Evolutionary conservation across 495 filamentous ascomycete species (phyloP), one percentile per base, ranked within the genome.

Genomic region (Lasiosphaeriaceae sp.): DNA sequence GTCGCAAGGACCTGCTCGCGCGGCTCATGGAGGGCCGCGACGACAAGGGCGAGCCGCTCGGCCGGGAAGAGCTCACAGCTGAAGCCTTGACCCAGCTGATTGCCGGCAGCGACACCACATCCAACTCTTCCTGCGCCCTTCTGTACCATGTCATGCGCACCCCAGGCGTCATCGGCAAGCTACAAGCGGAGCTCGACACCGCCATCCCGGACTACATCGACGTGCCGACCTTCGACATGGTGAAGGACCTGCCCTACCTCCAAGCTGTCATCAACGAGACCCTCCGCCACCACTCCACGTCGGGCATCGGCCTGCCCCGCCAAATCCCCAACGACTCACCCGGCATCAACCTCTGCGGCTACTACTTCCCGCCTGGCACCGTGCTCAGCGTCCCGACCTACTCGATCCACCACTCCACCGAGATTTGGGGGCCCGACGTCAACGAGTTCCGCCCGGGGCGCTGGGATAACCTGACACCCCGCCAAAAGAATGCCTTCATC

Each of bases 21-120:
- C 81, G 89, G 1, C 74, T 96, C 37, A 92, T 94, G 83, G 89
- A 96, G 67, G 91, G 89, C 50, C 86, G 87, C 55, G 92, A 96
- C 66, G 83, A 86, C 43, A 88, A 83, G 19, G 92, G 91, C 35
- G 74, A 87, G 37, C 83, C 79, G 14, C 80, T 96, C 0, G 84
- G 87, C 0, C 81, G 88, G 19, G 79, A 86, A 60, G 92, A 96
- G 68, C 78, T 96, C 41, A 93, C 90, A 3, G 91, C 90, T 21
- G 92, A 96, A 69, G 91, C 92, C 0, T 74, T 95, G 20, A 96
- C 91, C 1, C 92, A 96, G 71, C 77, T 96, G 39, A 96, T 96
- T 63, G 92, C 92, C 3, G 92, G 92, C 23, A 89, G 85, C 46
- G 92, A 96, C 68, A 96, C 92, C 0, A 96, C 91, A 2, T 88